phyloP scores from a whole-genome alignment of 1,139 yeast genomes.

The Taphrina populina region DNA sequence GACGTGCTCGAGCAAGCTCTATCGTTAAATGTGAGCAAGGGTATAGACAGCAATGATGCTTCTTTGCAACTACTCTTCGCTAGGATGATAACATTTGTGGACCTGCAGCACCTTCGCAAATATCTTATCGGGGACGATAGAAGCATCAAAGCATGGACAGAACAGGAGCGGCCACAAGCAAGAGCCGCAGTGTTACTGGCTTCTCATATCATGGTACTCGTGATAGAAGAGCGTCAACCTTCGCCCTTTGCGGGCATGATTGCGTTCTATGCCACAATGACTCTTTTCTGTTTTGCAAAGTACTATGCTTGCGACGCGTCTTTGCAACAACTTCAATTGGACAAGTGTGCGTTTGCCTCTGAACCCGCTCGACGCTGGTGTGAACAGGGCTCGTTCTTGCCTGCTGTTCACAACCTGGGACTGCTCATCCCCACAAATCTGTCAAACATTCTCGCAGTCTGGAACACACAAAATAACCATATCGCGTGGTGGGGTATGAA shows the following conservation, averaged over 20 bases:
- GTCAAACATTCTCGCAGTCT: not conserved
- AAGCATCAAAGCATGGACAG: not conserved
- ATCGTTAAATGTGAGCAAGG: too few species aligned
- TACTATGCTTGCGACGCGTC: slow-evolving; percentile 13
- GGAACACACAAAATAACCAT: not conserved
- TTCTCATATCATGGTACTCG: slow-evolving; percentile 9
- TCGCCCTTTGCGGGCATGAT: slow-evolving; percentile 28
- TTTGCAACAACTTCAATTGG: slow-evolving; percentile 18
- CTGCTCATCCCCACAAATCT: slow-evolving; percentile 14
- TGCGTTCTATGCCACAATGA: slow-evolving; percentile 11
- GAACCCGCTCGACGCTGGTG: slow-evolving; percentile 15
- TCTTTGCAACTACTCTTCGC: slow-evolving; percentile 14
- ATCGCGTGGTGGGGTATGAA: slow-evolving; percentile 7
- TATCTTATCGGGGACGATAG: slow-evolving; percentile 20
- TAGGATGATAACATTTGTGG: slow-evolving; percentile 10
- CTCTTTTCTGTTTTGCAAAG: slow-evolving; percentile 19
- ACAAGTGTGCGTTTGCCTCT: slow-evolving; percentile 3
- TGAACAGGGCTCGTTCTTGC: slow-evolving; percentile 5
- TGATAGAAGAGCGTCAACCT: slow-evolving; percentile 15
- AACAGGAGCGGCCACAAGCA: slow-evolving; percentile 2
- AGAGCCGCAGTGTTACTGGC: slow-evolving; percentile 17
- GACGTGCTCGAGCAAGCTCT: slow-evolving; percentile 14
- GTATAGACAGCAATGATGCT: slow-evolving; percentile 4
- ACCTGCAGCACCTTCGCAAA: slow-evolving; percentile 12
- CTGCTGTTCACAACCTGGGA: slow-evolving; percentile 15